Base-by-base conservation (phyloP, 2,329 filamentous ascomycete genomes). In the Fusarium euwallaceae region DNA sequence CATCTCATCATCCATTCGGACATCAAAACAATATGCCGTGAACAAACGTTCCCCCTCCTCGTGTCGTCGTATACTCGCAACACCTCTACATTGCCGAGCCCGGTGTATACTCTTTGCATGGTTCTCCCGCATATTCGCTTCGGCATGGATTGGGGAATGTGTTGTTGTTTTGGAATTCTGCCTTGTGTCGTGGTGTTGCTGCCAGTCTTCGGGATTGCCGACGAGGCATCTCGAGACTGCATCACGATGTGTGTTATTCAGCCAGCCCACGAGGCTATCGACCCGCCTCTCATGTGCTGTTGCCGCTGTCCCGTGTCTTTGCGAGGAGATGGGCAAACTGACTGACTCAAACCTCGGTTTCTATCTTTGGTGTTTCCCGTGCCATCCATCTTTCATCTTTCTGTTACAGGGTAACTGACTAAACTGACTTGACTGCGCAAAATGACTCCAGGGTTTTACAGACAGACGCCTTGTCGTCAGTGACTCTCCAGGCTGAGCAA, bases 211-310 rank as follows among this genome's bases (percentile, higher is more conserved):
- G 48, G 48, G 8, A 10, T 71, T 61, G 24, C 71, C 71, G 71
- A 74, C 27, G 37, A 73, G 71, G 71, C 67, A 69, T 71, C 66
- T 34, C 64, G 43, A 61, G 36, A 41, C 27, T 11, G 12, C 48
- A 48, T 55, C 27, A 34, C 27, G 43, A 48, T 48, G n/a, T 17
- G 8, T 12, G n/a, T 17, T 27, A 55, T 14, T 16, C 48, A 53
- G 48, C n/a, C 48, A n/a, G 48, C 27, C 24, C 39, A 20, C 56
- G 55, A 71, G 61, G 39, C 45, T 61, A 67, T 74, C 71, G 43
- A 65, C 32, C 32, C 71, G 48, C 67, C 55, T 48, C 37, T 43
- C 37, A 22, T 45, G 39, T 62, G 27, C 41, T 62, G 27, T 36
- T 58, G 58, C 61, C 64, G 41, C 36, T 58, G 60, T 53, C 56